Evolutionary conservation across 192 early-diverging fungal species (phyloP).

Genomic region (Coemansia sp.): DNA sequence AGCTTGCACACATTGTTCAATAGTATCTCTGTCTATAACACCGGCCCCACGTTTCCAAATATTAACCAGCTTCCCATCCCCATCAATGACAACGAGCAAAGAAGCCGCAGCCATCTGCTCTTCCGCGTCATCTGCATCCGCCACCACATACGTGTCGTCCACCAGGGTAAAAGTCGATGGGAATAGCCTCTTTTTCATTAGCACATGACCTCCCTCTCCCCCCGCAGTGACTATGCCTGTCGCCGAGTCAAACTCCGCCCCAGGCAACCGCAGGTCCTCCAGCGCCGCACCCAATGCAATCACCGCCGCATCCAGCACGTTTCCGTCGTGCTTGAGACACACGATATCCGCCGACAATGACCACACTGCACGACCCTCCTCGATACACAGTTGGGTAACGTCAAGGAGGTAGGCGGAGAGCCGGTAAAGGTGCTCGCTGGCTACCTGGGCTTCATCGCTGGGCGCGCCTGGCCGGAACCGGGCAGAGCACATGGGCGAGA

Average conservation of each 20-base stretch:
- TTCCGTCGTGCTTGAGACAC: constrained; percentile 89
- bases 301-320: constrained; percentile 82
- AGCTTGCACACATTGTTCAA: constrained; percentile 20
- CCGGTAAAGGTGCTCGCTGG: constrained; percentile 74
- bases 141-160: constrained; percentile 43
- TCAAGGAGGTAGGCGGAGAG: constrained; percentile 55
- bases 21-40: constrained; percentile 16
- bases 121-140: constrained; percentile 48
- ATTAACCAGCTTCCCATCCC: constrained; percentile 23
- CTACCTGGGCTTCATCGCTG: constrained; percentile 73
- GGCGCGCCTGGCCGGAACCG: constrained; percentile 83
- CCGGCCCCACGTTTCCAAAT: constrained; percentile 50
- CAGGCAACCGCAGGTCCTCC: constrained; percentile 69
- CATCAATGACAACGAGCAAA: constrained; percentile 36
- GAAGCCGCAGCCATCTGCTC: constrained; percentile 34
- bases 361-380: constrained; percentile 79
- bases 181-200: constrained; percentile 15
- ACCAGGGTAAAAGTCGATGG: constrained; percentile 43
- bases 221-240: constrained; percentile 65
- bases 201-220: constrained; percentile 15
- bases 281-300: constrained; percentile 78
- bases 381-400: constrained; percentile 67
- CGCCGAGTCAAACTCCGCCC: constrained; percentile 61
- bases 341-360: constrained; percentile 84
- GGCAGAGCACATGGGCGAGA: constrained; percentile 88